These are phyloP conservation scores for Fraxinus velutina DNA, from an alignment of 305 asterid genomes.

Conservation along the genomic window DNA sequence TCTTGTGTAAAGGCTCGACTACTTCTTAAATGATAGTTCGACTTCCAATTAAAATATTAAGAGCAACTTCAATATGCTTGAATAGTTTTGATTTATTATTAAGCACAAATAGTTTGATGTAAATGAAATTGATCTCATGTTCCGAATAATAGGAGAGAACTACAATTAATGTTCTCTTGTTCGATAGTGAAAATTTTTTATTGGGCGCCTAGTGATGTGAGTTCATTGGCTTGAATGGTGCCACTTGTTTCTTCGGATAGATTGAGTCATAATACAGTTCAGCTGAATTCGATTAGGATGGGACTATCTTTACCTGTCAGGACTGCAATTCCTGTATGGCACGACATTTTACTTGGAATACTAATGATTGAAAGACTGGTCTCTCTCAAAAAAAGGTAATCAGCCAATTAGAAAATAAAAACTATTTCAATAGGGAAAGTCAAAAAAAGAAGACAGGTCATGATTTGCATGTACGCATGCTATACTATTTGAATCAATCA, in stretches of 20 bases:
- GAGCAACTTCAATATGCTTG: background rate
- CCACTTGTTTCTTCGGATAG: background rate
- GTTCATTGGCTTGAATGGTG: background rate
- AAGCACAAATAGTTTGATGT: background rate
- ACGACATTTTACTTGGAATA: background rate
- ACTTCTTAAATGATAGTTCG: background rate
- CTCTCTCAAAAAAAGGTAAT: background rate
- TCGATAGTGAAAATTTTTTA: no score
- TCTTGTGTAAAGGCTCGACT: background rate
- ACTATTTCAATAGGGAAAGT: background rate
- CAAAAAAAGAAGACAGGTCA: background rate
- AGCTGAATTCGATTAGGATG: background rate
- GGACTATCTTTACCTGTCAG: background rate
- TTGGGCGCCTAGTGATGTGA: no score
- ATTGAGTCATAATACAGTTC: background rate
- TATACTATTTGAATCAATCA: conserved; percentile 13
- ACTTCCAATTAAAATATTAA: background rate
- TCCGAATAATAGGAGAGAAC: no score
- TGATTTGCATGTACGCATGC: conserved; percentile 34
- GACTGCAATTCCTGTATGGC: background rate
- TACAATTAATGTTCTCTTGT: no score
- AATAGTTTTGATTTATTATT: background rate
- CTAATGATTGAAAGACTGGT: background rate
- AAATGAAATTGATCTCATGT: background rate
- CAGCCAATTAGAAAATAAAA: background rate